phyloP scores from a whole-genome alignment of 371 early-diverging fungal species.

The Nematocida ausubeli region DNA sequence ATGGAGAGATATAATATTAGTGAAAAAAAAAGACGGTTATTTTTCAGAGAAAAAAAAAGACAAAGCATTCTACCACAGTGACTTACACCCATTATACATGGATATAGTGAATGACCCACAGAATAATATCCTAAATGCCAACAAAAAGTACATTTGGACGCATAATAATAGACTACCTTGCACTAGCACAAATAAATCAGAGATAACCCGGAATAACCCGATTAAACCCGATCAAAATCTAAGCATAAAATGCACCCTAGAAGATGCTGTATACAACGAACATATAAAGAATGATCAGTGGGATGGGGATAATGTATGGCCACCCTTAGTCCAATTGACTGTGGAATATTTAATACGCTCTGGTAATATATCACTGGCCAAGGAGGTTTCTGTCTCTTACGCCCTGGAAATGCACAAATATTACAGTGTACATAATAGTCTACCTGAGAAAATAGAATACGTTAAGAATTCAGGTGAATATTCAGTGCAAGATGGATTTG shows the following conservation, averaged over 20 bases:
- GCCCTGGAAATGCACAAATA: not conserved
- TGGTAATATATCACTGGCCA: conserved; percentile 1
- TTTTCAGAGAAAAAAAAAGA: not conserved
- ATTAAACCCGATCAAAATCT: not conserved
- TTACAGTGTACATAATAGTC: not conserved
- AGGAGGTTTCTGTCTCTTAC: not conserved
- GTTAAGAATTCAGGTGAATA: conserved; percentile 76
- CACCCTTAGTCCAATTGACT: conserved; percentile 28
- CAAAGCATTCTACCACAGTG: conserved; percentile 45
- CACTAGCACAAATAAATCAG: conserved; percentile 20
- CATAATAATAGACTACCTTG: not conserved
- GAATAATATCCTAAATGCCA: not conserved
- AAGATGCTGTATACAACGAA: conserved; percentile 73
- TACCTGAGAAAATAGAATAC: conserved; percentile 38
- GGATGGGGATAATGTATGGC: conserved; percentile 38
- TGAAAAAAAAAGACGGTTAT: not conserved
- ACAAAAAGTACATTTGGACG: conserved; percentile 12
- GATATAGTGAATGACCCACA: conserved; percentile 29
- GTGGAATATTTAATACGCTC: conserved; percentile 49
- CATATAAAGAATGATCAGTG: conserved; percentile 71
- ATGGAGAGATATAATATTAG: conserved; percentile 66
- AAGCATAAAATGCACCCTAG: not conserved
- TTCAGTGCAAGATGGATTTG: conserved; percentile 77
- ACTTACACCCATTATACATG: conserved; percentile 43
- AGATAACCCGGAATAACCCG: not conserved